Base-by-base conservation (phyloP, 352 stramenopile genomes). In the Pythium aristosporum region DNA sequence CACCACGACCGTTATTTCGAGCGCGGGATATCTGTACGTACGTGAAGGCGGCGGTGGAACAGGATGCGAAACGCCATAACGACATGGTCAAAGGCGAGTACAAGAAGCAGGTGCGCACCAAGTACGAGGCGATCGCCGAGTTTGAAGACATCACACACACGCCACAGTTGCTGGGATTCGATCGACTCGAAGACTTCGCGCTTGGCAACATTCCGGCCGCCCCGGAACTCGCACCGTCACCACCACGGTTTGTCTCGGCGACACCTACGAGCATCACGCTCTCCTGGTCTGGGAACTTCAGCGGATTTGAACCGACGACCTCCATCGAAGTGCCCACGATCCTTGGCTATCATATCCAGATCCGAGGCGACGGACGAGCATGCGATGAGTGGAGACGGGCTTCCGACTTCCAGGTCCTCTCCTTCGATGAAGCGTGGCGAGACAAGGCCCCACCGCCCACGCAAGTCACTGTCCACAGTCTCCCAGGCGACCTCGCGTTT, bases 311-410 rank as follows among this genome's bases (percentile, higher is more conserved):
- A 10, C 16, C 37, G 7, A 56, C 52, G 8, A 68, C 49, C 5
- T 68, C 68, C 2, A 42, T 51, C 12, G 75, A 88, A 55, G 42
- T 79, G 15, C 79, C 79, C 3, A 51, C 48, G 7, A 71, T 93
- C 15, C 65, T 93, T 1, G 85, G 80, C 12, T 93, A 79, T 47
- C 80, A 93, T 34, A 50, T 91, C 3, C 69, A 93, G 47, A 73
- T 74, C 25, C 69, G 72, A 25, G 79, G 80, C 21, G 61, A 57
- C 37, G 82, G 82, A 13, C 68, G 72, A n/a, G 79, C 84, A 16
- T 77, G 71, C 21, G 66, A 77, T 51, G 32, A 36, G 12, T 91
- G 84, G 85, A 87, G 75, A 20, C 73, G 78, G 57, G 81, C 78
- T 4, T 66, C 73, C 9, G 74, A 69, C 18, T 83, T 87, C 39